A percentile compares a stretch with the other conserved stretches of the same genome.
Evolutionary conservation across 1,139 yeast species (phyloP).

Genomic region (Candida sp.): DNA sequence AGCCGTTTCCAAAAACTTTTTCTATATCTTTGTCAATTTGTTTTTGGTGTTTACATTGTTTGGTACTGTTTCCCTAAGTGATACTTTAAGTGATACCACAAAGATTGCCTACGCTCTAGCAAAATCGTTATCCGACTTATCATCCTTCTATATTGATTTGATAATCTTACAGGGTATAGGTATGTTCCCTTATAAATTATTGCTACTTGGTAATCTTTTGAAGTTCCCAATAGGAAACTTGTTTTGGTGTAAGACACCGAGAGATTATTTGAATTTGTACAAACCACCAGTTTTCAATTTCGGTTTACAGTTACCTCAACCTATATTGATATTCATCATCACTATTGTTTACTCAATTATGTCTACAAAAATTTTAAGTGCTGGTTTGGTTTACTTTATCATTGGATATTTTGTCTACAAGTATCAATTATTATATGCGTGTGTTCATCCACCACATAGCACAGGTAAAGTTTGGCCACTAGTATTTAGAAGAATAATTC

Average conservation of each 20-base stretch:
- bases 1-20: constrained; percentile 75
- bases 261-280: constrained; percentile 44
- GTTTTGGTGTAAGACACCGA: constrained; percentile 53
- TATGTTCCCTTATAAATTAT: constrained; percentile 73
- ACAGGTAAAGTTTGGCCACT: constrained; percentile 73
- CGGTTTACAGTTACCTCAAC: constrained; percentile 66
- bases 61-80: constrained; percentile 72
- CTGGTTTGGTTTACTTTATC: constrained; percentile 60
- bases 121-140: constrained; percentile 61
- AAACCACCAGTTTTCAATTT: constrained; percentile 66
- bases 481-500: constrained; percentile 53
- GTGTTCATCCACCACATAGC: constrained; percentile 70
- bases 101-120: constrained; percentile 79
- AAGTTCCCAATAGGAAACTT: constrained; percentile 54
- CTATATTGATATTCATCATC: constrained; percentile 56
- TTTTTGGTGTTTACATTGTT: constrained; percentile 81
- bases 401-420: constrained; percentile 64
- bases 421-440: constrained; percentile 61
- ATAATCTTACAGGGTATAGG: constrained; percentile 83
- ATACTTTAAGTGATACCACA: constrained; percentile 51
- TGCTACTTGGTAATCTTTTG: constrained; percentile 62
- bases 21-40: constrained; percentile 80
- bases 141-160: constrained; percentile 78
- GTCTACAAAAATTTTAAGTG: constrained; percentile 62
- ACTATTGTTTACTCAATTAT: constrained; percentile 61